Evolutionary conservation across 305 asterid species (phyloP).

Genomic region (Ajuga reptans): DNA sequence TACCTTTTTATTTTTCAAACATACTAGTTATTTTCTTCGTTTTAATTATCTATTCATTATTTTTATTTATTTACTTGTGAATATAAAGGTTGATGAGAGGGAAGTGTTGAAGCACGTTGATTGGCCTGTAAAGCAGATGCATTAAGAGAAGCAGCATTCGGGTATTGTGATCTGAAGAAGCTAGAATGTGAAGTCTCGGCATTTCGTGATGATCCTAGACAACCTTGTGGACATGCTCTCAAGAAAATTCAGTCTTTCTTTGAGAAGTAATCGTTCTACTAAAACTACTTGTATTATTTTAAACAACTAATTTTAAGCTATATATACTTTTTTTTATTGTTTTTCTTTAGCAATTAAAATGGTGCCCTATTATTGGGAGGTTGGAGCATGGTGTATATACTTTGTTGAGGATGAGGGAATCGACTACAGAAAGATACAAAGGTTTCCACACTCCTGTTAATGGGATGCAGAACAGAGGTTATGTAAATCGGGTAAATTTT

Average conservation of each 20-base stretch:
- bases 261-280: slow-evolving; percentile 53
- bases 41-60: background rate
- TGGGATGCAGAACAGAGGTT: slow-evolving; percentile 90
- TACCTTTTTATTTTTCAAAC: slow-evolving; percentile 12
- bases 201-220: slow-evolving; percentile 68
- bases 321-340: no score
- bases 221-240: slow-evolving; percentile 61
- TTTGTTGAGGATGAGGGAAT: slow-evolving; percentile 85
- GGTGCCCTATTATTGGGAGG: slow-evolving; percentile 34
- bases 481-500: slow-evolving; percentile 61
- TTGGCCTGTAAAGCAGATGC: slow-evolving; percentile 99
- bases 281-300: background rate
- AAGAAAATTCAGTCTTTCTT: slow-evolving; percentile 86
- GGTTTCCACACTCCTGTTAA: slow-evolving; percentile 59
- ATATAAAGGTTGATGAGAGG: slow-evolving; percentile 81
- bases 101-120: slow-evolving; percentile 90
- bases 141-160: slow-evolving; percentile 93
- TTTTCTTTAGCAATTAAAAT: background rate
- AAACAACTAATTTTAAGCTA: background rate
- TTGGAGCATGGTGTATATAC: slow-evolving; percentile 85
- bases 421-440: slow-evolving; percentile 67
- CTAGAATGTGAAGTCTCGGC: slow-evolving; percentile 65
- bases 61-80: background rate
- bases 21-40: background rate
- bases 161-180: slow-evolving; percentile 85